Evolutionary conservation across 768 basidiomycete species (phyloP), one percentile per base, ranked within the genome.

Genomic region (Rubroboletus satanas): DNA sequence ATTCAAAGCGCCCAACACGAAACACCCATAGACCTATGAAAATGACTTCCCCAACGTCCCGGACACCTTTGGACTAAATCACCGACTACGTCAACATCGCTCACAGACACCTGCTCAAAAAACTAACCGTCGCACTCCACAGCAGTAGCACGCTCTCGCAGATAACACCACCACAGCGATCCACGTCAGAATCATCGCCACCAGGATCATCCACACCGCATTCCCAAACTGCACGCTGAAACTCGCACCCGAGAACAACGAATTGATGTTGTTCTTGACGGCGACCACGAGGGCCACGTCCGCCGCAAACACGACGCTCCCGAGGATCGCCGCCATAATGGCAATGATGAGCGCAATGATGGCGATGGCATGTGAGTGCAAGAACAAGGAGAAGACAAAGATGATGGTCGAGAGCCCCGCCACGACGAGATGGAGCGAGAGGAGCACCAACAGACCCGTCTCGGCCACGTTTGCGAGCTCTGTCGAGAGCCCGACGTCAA

Each of bases 181-280:
- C 85, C 87, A 90, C 2, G 80, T 77, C 58, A 82, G 66, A 10
- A 81, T 58, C 49, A 81, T 69, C 15, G 80, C 83, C 5, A 64
- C 74, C 39, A 90, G 60, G n/a, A 82, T 77, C 81, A 91, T 80
- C 88, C 88, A 90, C 8, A 85, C 79, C 9, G 69, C 87, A 56
- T 84, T 83, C n/a, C 89, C 87, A 68, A 80, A 87, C 12, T 67
- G 56, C 9, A 85, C 76, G 0, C 60, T 67, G 28, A 89, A 74
- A 43, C 69, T 58, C 44, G 77, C 71, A 8, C 67, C 71, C 0
- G 76, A 64, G 21, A 65, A 49, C 14, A 80, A 32, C 12, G 68
- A 62, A 29, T 70, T 35, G 26, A 89, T 64, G 43, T 80, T 70
- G 47, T 73, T 61, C 62, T 71, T 74, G 11, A 81, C 82, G 7